Conservation (phyloP, 1,139 yeast genomes). For the Pichia sp. region DNA sequence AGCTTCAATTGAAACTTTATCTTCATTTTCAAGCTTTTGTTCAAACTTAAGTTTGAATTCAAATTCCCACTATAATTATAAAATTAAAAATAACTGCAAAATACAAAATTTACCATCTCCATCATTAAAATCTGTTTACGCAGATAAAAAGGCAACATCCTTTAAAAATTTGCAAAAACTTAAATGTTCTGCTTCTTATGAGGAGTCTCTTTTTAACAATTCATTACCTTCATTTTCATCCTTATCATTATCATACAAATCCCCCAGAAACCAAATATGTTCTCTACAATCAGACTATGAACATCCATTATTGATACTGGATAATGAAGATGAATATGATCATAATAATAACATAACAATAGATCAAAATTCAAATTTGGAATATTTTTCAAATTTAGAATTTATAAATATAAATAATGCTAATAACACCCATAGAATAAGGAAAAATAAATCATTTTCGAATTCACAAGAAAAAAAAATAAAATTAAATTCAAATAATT, state of each 20-base stretch:
- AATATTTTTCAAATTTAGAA: too few species aligned
- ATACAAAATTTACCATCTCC: constrained; percentile 2
- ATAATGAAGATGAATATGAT: constrained; percentile 1
- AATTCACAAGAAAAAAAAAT: too few species aligned
- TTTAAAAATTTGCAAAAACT: neutral
- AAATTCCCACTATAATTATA: neutral
- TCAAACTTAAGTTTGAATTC: neutral
- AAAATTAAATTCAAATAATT: too few species aligned
- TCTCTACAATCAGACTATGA: neutral
- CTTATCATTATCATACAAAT: neutral
- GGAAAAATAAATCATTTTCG: too few species aligned
- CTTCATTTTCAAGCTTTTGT: neutral
- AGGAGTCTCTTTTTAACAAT: neutral
- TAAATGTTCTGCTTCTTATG: neutral
- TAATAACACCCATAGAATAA: too few species aligned
- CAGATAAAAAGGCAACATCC: constrained; percentile 5
- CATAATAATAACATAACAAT: too few species aligned
- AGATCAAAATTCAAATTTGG: too few species aligned
- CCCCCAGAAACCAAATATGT: neutral
- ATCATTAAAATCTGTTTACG: constrained; percentile 9
- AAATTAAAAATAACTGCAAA: neutral
- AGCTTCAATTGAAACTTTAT: neutral
- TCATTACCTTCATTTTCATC: neutral
- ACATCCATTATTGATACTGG: constrained; percentile 3
- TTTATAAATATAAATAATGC: too few species aligned